Evolutionary conservation across 2,329 filamentous ascomycete genomes (phyloP).

Genomic region (Fusarium torreyae): DNA sequence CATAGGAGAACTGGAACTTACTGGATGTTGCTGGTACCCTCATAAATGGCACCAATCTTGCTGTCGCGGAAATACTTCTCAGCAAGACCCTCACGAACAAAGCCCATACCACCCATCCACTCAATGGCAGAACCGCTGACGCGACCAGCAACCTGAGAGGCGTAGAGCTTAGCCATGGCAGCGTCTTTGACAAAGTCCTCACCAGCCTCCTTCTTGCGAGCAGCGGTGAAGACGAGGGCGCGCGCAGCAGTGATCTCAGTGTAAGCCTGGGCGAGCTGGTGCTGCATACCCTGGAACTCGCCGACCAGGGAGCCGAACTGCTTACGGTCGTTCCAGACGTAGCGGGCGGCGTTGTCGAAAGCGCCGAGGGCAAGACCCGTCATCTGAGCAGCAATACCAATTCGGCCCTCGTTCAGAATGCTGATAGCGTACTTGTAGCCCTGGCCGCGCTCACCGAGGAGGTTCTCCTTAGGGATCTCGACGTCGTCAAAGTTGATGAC

Average conservation of each 20-base stretch:
- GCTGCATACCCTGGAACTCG: conserved; percentile 99
- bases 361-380: conserved; percentile 94
- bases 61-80: conserved; percentile 99
- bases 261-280: conserved; percentile 97
- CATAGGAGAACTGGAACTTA: conserved; percentile 55
- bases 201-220: conserved; percentile 97
- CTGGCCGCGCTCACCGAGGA: conserved; percentile 89
- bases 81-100: conserved; percentile 93
- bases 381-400: conserved; percentile 99
- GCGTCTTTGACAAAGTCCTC: conserved; percentile 96
- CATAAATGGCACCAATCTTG: conserved; percentile 99
- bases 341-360: conserved; percentile 92
- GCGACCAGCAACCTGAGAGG: conserved; percentile 90
- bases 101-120: conserved; percentile 99
- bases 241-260: conserved; percentile 93
- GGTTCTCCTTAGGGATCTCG: conserved; percentile 86
- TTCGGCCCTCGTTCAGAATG: conserved; percentile 94
- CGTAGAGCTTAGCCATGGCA: conserved; percentile 97
- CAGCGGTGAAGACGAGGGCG: conserved; percentile 94
- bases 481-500: conserved; percentile 98
- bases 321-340: conserved; percentile 98
- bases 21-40: conserved; percentile 88
- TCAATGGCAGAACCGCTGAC: conserved; percentile 91
- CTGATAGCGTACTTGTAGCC: conserved; percentile 99
- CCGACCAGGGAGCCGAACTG: conserved; percentile 96